Evolutionary conservation across 441 rosid genomes (phyloP).

Genomic region (Codiaeum variegatum): DNA sequence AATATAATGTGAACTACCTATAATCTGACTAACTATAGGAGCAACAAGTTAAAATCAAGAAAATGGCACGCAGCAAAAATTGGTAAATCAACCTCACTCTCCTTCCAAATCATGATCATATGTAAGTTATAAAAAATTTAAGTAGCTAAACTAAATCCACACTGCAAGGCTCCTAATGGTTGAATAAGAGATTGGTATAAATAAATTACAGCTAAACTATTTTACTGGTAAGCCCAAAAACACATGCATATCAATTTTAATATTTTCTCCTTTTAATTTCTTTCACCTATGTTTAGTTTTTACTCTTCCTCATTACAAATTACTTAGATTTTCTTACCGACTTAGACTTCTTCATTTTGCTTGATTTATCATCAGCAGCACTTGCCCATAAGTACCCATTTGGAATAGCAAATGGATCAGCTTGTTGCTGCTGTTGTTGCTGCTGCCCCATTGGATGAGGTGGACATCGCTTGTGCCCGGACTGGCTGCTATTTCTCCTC

Average conservation of each 20-base stretch:
- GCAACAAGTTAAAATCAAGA: not conserved
- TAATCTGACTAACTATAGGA: not conserved
- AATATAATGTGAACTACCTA: too few species aligned
- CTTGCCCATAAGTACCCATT: slow-evolving; percentile 60
- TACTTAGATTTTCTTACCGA: slow-evolving; percentile 51
- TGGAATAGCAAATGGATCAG: slow-evolving; percentile 77
- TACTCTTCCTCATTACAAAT: not conserved
- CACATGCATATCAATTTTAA: too few species aligned
- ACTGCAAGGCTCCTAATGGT: not conserved
- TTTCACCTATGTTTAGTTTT: not conserved
- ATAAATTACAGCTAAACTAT: slow-evolving; percentile 2
- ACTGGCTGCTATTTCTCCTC: slow-evolving; percentile 39
- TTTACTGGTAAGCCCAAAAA: slow-evolving; percentile 3
- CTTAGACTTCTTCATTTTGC: slow-evolving; percentile 52
- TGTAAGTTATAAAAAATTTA: not conserved
- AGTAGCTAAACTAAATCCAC: not conserved
- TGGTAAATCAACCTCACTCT: slow-evolving; percentile 1
- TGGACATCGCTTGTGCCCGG: slow-evolving; percentile 23
- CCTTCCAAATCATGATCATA: not conserved
- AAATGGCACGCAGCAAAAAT: not conserved
- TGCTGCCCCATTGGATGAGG: slow-evolving; percentile 5
- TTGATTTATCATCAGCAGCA: slow-evolving; percentile 45
- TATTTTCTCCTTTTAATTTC: not conserved
- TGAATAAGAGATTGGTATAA: not conserved
- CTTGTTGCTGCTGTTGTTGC: slow-evolving; percentile 18